phyloP scores from a whole-genome alignment of 371 early-diverging fungal species.

The Massospora cicadina region DNA sequence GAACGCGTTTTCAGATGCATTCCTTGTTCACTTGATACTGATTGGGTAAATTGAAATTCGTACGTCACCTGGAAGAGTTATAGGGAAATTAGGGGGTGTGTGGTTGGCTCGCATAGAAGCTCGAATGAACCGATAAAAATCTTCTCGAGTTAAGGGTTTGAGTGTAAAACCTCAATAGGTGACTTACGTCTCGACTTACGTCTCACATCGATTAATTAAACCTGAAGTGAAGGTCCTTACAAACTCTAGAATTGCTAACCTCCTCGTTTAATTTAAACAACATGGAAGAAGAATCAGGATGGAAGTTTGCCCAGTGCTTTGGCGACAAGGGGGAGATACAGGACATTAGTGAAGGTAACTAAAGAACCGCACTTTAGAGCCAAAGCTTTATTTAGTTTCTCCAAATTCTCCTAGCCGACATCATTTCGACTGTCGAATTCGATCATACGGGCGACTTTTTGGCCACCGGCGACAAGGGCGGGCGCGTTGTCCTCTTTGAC shows the following conservation, averaged over 20 bases:
- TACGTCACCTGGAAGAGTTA: background rate
- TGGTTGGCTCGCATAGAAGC: background rate
- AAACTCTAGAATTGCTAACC: background rate
- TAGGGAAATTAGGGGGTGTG: background rate
- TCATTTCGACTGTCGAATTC: slow-evolving; percentile 95
- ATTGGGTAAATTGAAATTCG: background rate
- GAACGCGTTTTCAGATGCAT: too few relatives aligned
- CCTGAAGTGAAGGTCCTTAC: background rate
- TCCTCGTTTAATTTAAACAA: background rate
- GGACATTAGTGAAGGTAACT: slow-evolving; percentile 91
- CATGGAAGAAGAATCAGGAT: slow-evolving; percentile 42
- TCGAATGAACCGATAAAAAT: background rate
- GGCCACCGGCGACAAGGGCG: slow-evolving; percentile 95
- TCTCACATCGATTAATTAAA: background rate
- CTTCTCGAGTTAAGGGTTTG: background rate
- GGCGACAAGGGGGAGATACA: slow-evolving; percentile 96
- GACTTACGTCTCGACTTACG: background rate
- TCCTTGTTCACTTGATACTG: background rate
- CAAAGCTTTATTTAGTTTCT: background rate
- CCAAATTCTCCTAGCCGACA: slow-evolving; percentile 57
- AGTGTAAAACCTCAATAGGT: background rate
- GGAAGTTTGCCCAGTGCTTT: slow-evolving; percentile 97
- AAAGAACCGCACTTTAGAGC: background rate
- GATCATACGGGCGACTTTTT: slow-evolving; percentile 92
- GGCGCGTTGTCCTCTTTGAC: slow-evolving; percentile 93